Evolutionary conservation across 495 filamentous ascomycete species (phyloP).

Genomic region (Annulohypoxylon maeteangense): DNA sequence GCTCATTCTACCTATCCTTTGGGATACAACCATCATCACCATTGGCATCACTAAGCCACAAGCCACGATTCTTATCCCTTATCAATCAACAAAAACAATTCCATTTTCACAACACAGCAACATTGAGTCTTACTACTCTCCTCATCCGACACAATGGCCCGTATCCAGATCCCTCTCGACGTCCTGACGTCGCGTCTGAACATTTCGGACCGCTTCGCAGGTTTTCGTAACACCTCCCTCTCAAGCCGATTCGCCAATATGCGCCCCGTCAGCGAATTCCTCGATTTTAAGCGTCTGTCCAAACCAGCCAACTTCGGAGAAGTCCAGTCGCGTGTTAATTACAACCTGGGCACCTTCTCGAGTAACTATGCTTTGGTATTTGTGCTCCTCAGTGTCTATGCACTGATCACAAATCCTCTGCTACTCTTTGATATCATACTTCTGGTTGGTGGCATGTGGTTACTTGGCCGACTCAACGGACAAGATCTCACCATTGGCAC

Average conservation of each 20-base stretch:
- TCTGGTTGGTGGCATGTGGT: constrained; percentile 84
- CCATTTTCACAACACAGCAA: neutral
- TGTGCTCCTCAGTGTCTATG: constrained; percentile 94
- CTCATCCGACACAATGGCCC: constrained; percentile 69
- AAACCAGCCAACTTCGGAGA: constrained; percentile 93
- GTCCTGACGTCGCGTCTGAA: constrained; percentile 89
- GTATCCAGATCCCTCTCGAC: constrained; percentile 91
- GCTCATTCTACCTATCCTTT: neutral
- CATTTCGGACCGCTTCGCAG: constrained; percentile 76
- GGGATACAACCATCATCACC: neutral
- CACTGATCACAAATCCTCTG: constrained; percentile 81
- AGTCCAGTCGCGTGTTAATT: constrained; percentile 93
- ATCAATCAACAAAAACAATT: neutral
- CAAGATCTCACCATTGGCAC: constrained; percentile 87
- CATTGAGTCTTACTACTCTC: constrained; percentile 1
- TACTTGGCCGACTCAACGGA: constrained; percentile 88
- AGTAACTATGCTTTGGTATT: constrained; percentile 98
- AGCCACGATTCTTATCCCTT: constrained; percentile 1
- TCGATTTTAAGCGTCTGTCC: constrained; percentile 93
- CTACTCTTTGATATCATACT: constrained; percentile 93
- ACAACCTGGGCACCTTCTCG: constrained; percentile 96
- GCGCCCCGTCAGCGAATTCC: constrained; percentile 89
- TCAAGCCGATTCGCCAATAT: constrained; percentile 90
- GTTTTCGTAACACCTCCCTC: constrained; percentile 79
- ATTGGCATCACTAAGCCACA: neutral